Evolutionary conservation across 1,284 basidiomycete genomes (phyloP), one percentile per base, ranked within the genome.

Genomic region (Cutaneotrichosporon dermatis): DNA sequence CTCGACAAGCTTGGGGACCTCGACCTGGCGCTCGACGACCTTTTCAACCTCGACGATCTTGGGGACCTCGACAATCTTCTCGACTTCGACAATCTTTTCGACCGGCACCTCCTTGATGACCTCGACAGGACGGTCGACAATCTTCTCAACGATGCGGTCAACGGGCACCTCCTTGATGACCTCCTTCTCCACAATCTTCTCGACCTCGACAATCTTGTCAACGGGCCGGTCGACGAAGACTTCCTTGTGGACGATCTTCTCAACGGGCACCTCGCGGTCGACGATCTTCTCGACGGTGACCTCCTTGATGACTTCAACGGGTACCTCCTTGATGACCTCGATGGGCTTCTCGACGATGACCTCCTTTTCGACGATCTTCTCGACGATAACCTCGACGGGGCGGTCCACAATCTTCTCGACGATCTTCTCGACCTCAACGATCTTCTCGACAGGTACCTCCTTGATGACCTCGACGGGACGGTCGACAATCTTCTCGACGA

Each of bases 101-200:
- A 71, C 70, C 42, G 73, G 66, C 57, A 45, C 68, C 66, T 75
- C 72, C 45, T 78, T 72, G 52, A 69, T 54, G 39, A 72, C 67
- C 61, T 78, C 72, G 25, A 64, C 72, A 15, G 62, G 60, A 81
- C 82, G 52, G 55, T 76, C 74, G 53, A 79, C 69, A 45, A 73
- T 68, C 59, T 69, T 73, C 55, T 74, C 72, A 44, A 80, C 57
- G 52, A 63, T 59, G 64, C 66, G 63, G 54, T 73, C 69, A 33
- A 71, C 72, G 46, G 65, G 57, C 34, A 61, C 57, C 10, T 56
- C 54, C 44, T 63, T 55, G 44, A 53, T 55, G 50, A 62, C 60
- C 40, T 58, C 57, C 12, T 68, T 64, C 41, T 66, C 64, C 45
- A 73, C 70, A 49, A 70, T 67, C 53, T 67, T 57, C 55, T 73